Conservation (phyloP, 208 protist species). For the Herpetomonas tarakana region DNA sequence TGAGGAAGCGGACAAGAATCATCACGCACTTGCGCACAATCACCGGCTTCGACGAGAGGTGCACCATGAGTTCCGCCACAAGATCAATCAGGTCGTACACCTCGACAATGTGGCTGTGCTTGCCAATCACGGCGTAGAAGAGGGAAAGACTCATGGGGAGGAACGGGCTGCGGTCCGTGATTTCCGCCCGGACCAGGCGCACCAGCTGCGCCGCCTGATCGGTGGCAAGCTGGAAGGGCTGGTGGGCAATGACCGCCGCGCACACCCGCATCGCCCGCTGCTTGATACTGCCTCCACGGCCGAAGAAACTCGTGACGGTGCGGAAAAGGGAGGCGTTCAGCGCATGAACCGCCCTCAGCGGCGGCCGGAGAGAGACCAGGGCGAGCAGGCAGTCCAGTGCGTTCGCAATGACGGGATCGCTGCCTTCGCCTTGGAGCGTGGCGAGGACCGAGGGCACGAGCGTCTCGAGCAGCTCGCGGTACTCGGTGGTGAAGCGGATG, state of each 20-base stretch:
- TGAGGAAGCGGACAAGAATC: conserved; percentile 82
- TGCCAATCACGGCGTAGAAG: conserved; percentile 84
- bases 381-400: conserved; percentile 83
- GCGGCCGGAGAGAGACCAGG: conserved; percentile 77
- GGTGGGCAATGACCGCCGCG: conserved; percentile 70
- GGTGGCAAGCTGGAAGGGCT: conserved; percentile 59
- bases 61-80: conserved; percentile 84
- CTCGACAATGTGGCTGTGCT: conserved; percentile 82
- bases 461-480: conserved; percentile 63
- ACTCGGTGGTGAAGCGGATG: conserved; percentile 71
- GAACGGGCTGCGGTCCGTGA: conserved; percentile 82
- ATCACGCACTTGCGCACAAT: conserved; percentile 74
- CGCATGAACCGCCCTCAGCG: conserved; percentile 50
- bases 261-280: conserved; percentile 84
- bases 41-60: conserved; percentile 55
- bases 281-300: conserved; percentile 83
- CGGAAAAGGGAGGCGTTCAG: conserved; percentile 63
- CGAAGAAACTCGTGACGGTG: conserved; percentile 76
- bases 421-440: conserved; percentile 87
- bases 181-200: conserved; percentile 59
- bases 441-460: conserved; percentile 72
- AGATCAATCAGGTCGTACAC: conserved; percentile 88
- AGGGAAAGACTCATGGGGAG: conserved; percentile 78
- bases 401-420: conserved; percentile 83
- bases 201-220: conserved; percentile 62